phyloP scores from a whole-genome alignment of 2,329 filamentous ascomycete species.

The Penicillium sp. region DNA sequence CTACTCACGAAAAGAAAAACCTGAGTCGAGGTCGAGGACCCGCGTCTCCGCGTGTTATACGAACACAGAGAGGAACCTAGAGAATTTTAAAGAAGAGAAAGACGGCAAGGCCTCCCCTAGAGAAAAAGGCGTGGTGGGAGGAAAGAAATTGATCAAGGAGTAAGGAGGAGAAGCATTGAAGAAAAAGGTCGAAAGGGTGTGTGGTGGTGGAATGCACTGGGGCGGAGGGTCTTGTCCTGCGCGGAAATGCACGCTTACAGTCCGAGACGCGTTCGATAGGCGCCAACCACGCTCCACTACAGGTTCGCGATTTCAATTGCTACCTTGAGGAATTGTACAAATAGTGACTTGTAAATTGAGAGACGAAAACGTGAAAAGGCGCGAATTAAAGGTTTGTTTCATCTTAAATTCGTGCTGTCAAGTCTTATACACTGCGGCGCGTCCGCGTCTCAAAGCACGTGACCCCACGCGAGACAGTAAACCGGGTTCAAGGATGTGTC shows the following conservation, averaged over 20 bases:
- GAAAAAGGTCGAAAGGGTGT: slow-evolving; percentile 26
- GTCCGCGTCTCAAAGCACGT: slow-evolving; percentile 11
- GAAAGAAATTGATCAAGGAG: slow-evolving; percentile 23
- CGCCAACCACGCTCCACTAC: slow-evolving; percentile 37
- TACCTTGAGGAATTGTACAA: background rate
- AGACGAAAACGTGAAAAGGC: background rate
- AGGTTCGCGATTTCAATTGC: slow-evolving; percentile 13
- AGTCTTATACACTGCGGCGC: slow-evolving; percentile 5
- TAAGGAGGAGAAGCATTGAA: slow-evolving; percentile 24
- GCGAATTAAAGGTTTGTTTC: slow-evolving; percentile 1
- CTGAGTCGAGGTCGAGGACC: slow-evolving; percentile 27
- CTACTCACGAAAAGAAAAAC: slow-evolving; percentile 13
- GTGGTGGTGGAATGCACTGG: slow-evolving; percentile 37
- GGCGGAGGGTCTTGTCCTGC: slow-evolving; percentile 36
- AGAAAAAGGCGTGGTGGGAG: slow-evolving; percentile 21
- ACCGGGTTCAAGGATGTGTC: slow-evolving; percentile 5
- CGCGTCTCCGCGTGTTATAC: slow-evolving; percentile 23
- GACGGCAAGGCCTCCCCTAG: slow-evolving; percentile 6
- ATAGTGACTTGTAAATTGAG: background rate
- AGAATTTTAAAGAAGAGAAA: slow-evolving; percentile 17
- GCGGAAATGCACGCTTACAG: slow-evolving; percentile 43
- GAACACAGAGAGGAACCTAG: slow-evolving; percentile 14
- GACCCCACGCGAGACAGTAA: slow-evolving; percentile 10
- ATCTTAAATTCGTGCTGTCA: background rate
- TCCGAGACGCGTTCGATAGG: slow-evolving; percentile 42